A percentile compares a stretch with the other conserved stretches of the same genome.
Conservation (phyloP, 305 asterid species). For the Plantago coronopus region DNA sequence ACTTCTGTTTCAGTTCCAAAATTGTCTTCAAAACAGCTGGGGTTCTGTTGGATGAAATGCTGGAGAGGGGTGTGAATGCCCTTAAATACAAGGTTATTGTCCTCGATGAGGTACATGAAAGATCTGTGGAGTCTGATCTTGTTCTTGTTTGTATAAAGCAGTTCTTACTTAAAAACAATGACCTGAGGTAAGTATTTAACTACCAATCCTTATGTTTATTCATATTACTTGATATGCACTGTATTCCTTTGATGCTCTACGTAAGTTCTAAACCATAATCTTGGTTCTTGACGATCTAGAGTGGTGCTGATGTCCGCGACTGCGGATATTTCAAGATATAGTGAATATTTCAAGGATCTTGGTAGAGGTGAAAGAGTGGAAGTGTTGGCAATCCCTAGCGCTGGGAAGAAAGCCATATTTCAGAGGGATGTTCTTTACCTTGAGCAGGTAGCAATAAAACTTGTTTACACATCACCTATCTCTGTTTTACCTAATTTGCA, state of each 20-base stretch:
- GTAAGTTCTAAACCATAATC: conserved; percentile 19
- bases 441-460: conserved; percentile 60
- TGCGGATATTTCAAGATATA: conserved; percentile 78
- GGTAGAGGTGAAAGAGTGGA: conserved; percentile 92
- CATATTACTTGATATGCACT: conserved; percentile 15
- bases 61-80: conserved; percentile 81
- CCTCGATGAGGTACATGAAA: conserved; percentile 98
- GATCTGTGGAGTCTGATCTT: conserved; percentile 97
- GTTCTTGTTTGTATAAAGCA: conserved; percentile 94
- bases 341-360: conserved; percentile 85
- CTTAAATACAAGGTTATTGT: conserved; percentile 88
- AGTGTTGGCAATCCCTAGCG: conserved; percentile 71
- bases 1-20: conserved; percentile 56
- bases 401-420: conserved; percentile 48
- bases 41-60: conserved; percentile 95
- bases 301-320: conserved; percentile 99
- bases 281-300: conserved; percentile 52
- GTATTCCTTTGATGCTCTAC: conserved; percentile 22
- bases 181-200: conserved; percentile 51
- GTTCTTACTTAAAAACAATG: conserved; percentile 62
- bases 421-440: conserved; percentile 73
- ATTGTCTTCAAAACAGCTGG: conserved; percentile 96
- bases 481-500: conserved; percentile 17
- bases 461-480: conserved; percentile 17
- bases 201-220: neutral